Evolutionary conservation across 257 asterid genomes (phyloP).

Genomic region (Cinchona pubescens): DNA sequence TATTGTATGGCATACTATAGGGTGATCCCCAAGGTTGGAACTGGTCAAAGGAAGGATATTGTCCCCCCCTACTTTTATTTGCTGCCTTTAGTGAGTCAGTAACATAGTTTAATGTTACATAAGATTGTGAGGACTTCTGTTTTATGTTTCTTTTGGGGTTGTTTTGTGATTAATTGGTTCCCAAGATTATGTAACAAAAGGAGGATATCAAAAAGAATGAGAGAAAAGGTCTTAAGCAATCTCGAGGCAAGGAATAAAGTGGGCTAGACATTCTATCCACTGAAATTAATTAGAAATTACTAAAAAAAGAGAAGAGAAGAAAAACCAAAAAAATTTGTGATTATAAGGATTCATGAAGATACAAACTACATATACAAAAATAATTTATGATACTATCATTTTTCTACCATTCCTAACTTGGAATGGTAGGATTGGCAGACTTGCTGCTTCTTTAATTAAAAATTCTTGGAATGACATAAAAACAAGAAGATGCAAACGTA

Average conservation of each 20-base stretch:
- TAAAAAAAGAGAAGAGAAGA: not conserved
- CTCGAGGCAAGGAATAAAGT: constrained; percentile 27
- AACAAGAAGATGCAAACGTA: constrained; percentile 10
- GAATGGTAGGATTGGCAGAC: not conserved
- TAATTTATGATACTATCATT: not conserved
- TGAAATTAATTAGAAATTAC: not conserved
- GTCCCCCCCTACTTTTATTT: constrained; percentile 8
- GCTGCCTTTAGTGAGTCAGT: not conserved
- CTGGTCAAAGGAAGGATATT: constrained; percentile 8
- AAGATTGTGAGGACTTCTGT: not conserved
- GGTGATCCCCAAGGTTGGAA: not conserved
- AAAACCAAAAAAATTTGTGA: not conserved
- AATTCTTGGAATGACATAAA: not conserved
- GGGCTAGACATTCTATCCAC: not conserved
- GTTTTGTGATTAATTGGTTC: constrained; percentile 13
- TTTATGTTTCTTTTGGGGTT: not conserved
- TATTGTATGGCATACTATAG: too few relatives aligned
- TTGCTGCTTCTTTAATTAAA: not conserved
- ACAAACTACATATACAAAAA: too few relatives aligned
- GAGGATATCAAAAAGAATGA: constrained; percentile 9
- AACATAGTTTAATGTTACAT: not conserved
- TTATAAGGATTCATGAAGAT: not conserved
- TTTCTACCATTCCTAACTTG: not conserved
- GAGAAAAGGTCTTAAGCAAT: constrained; percentile 1
- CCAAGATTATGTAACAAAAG: constrained; percentile 7